These are phyloP conservation scores for Curvularia eragrostidis DNA, from an alignment of 2,329 filamentous ascomycete species.

Conservation along the genomic window DNA sequence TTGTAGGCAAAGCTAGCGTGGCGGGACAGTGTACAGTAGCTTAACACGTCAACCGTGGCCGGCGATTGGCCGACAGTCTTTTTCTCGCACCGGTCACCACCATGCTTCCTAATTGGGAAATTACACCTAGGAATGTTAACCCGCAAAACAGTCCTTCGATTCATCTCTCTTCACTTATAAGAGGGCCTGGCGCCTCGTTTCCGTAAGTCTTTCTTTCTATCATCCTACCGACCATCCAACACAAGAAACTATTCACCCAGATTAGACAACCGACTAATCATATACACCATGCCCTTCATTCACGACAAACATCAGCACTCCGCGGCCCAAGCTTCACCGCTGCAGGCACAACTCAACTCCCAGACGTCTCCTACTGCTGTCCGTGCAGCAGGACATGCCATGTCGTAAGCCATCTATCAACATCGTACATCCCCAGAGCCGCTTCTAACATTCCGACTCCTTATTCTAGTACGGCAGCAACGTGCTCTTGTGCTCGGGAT, in stretches of 20 bases:
- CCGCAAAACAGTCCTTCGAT: too few relatives aligned
- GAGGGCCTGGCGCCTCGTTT: background rate
- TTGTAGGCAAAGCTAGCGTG: too few relatives aligned
- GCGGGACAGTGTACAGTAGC: too few relatives aligned
- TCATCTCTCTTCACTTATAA: too few relatives aligned
- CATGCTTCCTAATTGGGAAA: too few relatives aligned
- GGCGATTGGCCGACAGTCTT: too few relatives aligned
- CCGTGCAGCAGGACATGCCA: background rate
- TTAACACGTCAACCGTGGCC: too few relatives aligned
- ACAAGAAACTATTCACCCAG: background rate
- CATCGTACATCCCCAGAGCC: background rate
- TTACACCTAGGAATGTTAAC: too few relatives aligned
- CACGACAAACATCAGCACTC: background rate
- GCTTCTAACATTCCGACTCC: background rate
- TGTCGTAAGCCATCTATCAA: background rate
- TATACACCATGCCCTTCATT: conserved; percentile 3
- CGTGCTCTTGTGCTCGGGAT: background rate
- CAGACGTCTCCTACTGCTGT: background rate
- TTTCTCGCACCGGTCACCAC: too few relatives aligned
- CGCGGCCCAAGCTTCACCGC: background rate
- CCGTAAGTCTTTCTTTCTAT: background rate
- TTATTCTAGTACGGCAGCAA: background rate
- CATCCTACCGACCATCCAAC: background rate
- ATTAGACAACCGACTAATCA: background rate
- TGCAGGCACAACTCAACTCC: background rate